Evolutionary conservation across 164 flowering plant genomes (phyloP), one percentile per base, ranked within the genome.

Genomic region (Vitis cinerea): DNA sequence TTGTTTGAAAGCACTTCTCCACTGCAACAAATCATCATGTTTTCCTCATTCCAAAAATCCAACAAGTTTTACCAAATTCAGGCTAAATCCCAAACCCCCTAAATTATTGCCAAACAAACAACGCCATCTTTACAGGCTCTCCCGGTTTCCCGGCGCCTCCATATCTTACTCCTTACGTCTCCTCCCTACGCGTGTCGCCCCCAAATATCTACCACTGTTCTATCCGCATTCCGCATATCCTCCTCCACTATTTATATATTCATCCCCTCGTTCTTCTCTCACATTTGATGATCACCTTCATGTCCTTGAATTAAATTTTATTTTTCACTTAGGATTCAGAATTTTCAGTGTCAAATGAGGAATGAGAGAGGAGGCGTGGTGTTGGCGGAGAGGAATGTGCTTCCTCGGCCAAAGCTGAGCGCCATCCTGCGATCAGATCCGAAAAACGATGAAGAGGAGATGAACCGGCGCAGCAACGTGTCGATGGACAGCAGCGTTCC

Each of bases 381-480:
- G 64, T 17, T 62, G 1, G 64, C 44, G 13, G 75, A 64, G 23
- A 70, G 11, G 8, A 23, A 2, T 48, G 54, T 30, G 12, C 52
- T 73, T 29, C 62, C 69, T 5, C 76, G 87, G 15, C 65, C 71
- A 0, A 82, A 76, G 50, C 72, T 82, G 47, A 71, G 77, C 2
- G 49, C 64, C 8, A 54, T 73, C 8, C 63, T 74, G 30, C 52
- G 64, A 9, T 27, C 16, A 7, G 50, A 61, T 8, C 8, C n/a
- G 12, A 17, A 49, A 5, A 31, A 13, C 48, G 52, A 57, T 61
- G 78, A 82, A 10, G 74, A 74, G 15, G 54, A 63, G 30, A 3
- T 10, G 31, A 44, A 31, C 27, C 77, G 81, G 0, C 3, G 61
- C 15, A 82, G 82, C 77, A 78, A 58, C 68, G 75, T 66, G 8